Evolutionary conservation across 2,329 filamentous ascomycete genomes (phyloP).

Genomic region (Botrytis byssoidea): DNA sequence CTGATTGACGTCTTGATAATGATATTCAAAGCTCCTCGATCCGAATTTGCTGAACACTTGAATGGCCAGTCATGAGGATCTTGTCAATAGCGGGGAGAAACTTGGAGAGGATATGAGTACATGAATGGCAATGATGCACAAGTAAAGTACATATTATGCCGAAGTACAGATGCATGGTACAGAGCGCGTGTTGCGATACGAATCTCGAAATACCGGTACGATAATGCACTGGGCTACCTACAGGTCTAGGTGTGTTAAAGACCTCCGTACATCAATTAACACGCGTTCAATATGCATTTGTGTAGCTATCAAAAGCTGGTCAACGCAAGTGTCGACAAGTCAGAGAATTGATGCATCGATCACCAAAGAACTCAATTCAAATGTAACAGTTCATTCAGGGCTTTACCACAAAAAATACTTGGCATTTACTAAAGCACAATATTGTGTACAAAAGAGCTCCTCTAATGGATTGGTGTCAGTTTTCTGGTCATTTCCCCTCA

Average conservation of each 20-base stretch:
- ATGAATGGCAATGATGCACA: conserved; percentile 5
- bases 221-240: conserved; percentile 15
- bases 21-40: not conserved
- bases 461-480: not conserved
- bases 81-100: not conserved
- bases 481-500: not conserved
- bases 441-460: not conserved
- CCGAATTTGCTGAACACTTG: not conserved
- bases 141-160: not conserved
- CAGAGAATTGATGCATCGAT: conserved; percentile 7
- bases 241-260: not conserved
- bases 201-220: conserved; percentile 13
- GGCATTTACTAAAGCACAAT: not conserved
- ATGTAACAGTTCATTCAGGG: not conserved
- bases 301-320: conserved; percentile 4
- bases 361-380: not conserved
- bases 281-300: conserved; percentile 17
- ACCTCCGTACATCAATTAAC: conserved; percentile 4
- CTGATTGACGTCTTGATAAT: not conserved
- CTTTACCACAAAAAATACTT: not conserved
- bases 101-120: not conserved
- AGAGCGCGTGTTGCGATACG: not conserved
- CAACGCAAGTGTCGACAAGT: conserved; percentile 4
- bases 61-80: not conserved
- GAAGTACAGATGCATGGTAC: conserved; percentile 10